Conservation (phyloP, 169 alveolate genomes). For the Theileria annulata region DNA sequence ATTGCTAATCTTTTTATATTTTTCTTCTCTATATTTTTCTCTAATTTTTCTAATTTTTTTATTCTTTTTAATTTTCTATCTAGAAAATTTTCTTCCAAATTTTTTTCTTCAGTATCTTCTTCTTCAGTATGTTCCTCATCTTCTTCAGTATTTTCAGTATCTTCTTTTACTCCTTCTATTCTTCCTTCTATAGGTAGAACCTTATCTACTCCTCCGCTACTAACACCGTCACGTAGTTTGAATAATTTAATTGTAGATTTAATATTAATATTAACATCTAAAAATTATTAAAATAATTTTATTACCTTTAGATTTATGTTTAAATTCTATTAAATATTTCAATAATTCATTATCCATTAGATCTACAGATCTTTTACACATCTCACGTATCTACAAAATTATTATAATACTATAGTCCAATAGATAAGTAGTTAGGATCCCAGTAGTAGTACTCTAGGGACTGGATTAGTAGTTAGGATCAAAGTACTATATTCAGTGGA, state of each 20-base stretch:
- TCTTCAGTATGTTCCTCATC: constrained; percentile 19
- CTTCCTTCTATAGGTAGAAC: no score
- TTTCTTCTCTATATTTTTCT: constrained; percentile 24
- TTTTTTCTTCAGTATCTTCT: constrained; percentile 26
- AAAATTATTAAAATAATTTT: background rate
- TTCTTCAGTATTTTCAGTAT: background rate
- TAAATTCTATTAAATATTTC: constrained; percentile 75
- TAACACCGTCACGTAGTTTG: no score
- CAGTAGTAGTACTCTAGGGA: no score
- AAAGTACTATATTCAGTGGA: no score
- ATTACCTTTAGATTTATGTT: constrained; percentile 78
- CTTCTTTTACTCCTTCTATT: constrained; percentile 39
- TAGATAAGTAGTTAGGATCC: no score
- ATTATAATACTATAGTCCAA: background rate
- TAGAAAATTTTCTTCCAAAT: constrained; percentile 8
- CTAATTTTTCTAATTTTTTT: background rate
- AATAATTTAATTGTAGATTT: constrained; percentile 81
- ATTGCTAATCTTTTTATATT: constrained; percentile 23
- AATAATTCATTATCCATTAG: constrained; percentile 71
- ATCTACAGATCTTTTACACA: constrained; percentile 82
- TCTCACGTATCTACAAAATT: constrained; percentile 81
- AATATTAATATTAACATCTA: constrained; percentile 82
- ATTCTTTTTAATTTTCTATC: background rate
- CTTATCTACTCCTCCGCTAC: no score
- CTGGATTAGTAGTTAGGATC: no score